A percentile compares a stretch with the other conserved stretches of the same genome.
phyloP scores from a whole-genome alignment of 2,329 filamentous ascomycete genomes.

The Thermothelomyces thermophilus region DNA sequence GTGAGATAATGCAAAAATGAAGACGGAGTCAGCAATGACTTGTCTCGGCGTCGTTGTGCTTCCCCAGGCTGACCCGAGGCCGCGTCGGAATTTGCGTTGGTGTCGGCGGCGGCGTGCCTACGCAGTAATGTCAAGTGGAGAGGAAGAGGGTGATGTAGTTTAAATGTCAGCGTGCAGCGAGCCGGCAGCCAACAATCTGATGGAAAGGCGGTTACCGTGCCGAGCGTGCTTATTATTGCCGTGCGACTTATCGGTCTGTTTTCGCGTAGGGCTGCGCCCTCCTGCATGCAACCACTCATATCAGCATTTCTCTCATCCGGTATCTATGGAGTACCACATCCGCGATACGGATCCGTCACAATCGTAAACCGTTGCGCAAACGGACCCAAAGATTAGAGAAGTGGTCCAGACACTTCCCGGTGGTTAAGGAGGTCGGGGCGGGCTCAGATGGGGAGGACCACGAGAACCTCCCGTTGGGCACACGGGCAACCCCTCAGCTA shows the following conservation, averaged over 20 bases:
- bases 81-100: conserved; percentile 7
- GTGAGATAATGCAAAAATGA: neutral
- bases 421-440: neutral
- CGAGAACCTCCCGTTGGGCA: neutral
- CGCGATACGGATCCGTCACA: neutral
- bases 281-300: conserved; percentile 7
- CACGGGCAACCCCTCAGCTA: neutral
- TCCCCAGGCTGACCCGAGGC: conserved; percentile 13
- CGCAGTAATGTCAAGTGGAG: too few relatives aligned
- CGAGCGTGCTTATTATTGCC: too few relatives aligned
- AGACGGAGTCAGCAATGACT: too few relatives aligned
- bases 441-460: neutral
- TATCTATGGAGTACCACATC: neutral
- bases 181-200: neutral
- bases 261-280: conserved; percentile 11
- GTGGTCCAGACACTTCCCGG: too few relatives aligned
- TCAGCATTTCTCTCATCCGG: neutral
- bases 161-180: neutral
- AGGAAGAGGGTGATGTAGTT: too few relatives aligned
- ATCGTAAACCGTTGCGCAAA: neutral
- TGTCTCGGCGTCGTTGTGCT: neutral
- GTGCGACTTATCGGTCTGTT: neutral
- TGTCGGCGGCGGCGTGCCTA: neutral
- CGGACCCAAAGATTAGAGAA: too few relatives aligned
- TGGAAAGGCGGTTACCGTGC: neutral